Evolutionary conservation across 139 green algal genomes (phyloP), one percentile per base, ranked within the genome.

Genomic region (Yamagishiella unicocca): DNA sequence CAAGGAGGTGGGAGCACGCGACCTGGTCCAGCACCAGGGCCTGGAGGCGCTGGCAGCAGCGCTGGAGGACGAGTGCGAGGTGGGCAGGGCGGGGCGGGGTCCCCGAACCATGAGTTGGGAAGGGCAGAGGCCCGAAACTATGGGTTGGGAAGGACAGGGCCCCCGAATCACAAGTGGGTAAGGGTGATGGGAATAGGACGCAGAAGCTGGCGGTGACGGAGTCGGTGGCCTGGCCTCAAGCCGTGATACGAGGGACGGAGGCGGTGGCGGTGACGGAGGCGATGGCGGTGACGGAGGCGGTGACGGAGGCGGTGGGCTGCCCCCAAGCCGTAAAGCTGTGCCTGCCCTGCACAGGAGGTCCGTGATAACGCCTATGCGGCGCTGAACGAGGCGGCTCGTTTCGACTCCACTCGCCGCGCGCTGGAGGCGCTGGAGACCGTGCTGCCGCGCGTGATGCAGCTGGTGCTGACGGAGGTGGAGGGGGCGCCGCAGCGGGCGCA

Each of bases 1-100:
- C 35, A 91, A 91, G 58, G 90, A 94, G 67, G 31, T 92, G 35
- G 92, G 92, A 10, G 83, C 83, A 25, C 87, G 90, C 14, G 92
- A 94, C 50, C 35, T 92, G 10, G 82, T 89, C 27, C 92, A 93
- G 84, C 90, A 94, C 73, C 64, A 80, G 2, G 90, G 88, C 12
- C n/a, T 94, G n/a, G 46, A 67, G 4, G 54, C 64, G 25, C 77
- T 94, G 78, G 86, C 94, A 67, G 42, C 58, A 17, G 67, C 89
- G 54, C 84, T 94, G 43, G 53, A 90, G 62, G 88, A 91, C 66
- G 42, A 64, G n/a, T 64, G 67, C 55, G 43, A 85, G 55, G 42
- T 45, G 68, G 37, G 83, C 27, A 4, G n/a, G 7, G 7, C 19
- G 50, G 50, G 12, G 50, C n/a, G n/a, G n/a, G n/a, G n/a, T n/a